Base-by-base conservation (phyloP, 805 yeast genomes). In the Ogataea paradorogensis region DNA sequence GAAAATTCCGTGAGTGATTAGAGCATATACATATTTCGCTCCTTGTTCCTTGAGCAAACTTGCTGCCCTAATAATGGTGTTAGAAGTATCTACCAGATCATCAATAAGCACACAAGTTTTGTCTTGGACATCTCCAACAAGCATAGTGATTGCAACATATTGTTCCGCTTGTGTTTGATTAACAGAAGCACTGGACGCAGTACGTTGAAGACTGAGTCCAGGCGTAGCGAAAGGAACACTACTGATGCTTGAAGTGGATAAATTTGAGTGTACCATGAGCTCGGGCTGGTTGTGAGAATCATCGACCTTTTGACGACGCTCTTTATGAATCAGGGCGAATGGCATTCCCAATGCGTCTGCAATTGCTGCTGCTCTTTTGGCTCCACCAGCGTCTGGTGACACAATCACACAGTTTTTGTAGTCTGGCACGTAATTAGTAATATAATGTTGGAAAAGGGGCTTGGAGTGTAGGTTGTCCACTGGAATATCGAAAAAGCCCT, bases 321-420 rank as follows among this genome's bases (percentile, higher is more conserved):
- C 99, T 64, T 93, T 93, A 65, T 93, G 98, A 48, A 93, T 89
- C 63, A 93, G 70, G 0, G 99, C 99, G 68, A 93, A 90, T 18
- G 89, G 76, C 69, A 93, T 76, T 14, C 87, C 89, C 42, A 93
- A 66, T 1, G 84, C 76, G 65, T 93, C 99, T 1, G 99, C 99
- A 45, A 93, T 76, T 1, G 91, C 83, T 1, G 96, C 86, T 23
- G 99, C 97, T 50, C 99, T 71, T 63, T 93, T 93, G 35, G 99
- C 99, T 47, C 99, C 99, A 57, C 99, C 99, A 15, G 97, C 93
- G 65, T 93, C 99, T 0, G 99, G 99, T 1, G 96, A 88, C 24
- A 93, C 97, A 52, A 93, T 80, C 7, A 93, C 95, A 29, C 91
- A 84, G 28, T 89, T 83, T 50, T 77, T 77, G 58, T 80, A 87